Evolutionary conservation across 139 green algal genomes (phyloP).

Genomic region (Bryopsis sp.): DNA sequence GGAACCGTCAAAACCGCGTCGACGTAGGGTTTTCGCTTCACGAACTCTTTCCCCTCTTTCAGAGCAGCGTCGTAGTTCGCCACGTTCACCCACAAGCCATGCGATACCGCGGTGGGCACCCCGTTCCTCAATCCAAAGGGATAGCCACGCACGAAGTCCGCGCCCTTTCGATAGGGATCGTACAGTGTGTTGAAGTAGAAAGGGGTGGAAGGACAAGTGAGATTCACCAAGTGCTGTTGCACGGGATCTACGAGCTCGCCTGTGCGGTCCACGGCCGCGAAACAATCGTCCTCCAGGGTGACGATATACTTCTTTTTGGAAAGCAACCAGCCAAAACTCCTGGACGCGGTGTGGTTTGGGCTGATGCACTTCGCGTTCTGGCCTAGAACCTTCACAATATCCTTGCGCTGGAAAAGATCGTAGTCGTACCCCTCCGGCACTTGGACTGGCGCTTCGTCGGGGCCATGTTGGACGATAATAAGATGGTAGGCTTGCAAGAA

Average conservation of each 20-base stretch:
- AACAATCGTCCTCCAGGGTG: slow-evolving; percentile 98
- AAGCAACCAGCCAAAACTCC: slow-evolving; percentile 93
- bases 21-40: slow-evolving; percentile 91
- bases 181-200: slow-evolving; percentile 99
- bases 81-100: slow-evolving; percentile 97
- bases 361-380: slow-evolving; percentile 91
- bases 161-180: slow-evolving; percentile 74
- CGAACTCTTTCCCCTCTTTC: slow-evolving; percentile 92
- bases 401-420: slow-evolving; percentile 85
- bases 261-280: slow-evolving; percentile 57
- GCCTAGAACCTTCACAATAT: slow-evolving; percentile 92
- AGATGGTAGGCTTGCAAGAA: slow-evolving; percentile 89
- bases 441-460: slow-evolving; percentile 60
- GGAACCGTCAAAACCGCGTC: slow-evolving; percentile 91
- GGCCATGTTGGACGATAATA: slow-evolving; percentile 81
- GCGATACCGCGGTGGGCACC: too few species aligned
- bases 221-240: slow-evolving; percentile 90
- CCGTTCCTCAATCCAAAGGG: slow-evolving; percentile 84
- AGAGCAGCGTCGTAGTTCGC: slow-evolving; percentile 96
- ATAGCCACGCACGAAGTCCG: slow-evolving; percentile 80
- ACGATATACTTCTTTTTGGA: slow-evolving; percentile 93
- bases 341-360: slow-evolving; percentile 90
- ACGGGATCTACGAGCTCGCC: slow-evolving; percentile 69
- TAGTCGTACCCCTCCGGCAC: slow-evolving; percentile 86
- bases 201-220: slow-evolving; percentile 82